Conservation (phyloP, 1,284 basidiomycete species). For the Boletus hoseneyae region DNA sequence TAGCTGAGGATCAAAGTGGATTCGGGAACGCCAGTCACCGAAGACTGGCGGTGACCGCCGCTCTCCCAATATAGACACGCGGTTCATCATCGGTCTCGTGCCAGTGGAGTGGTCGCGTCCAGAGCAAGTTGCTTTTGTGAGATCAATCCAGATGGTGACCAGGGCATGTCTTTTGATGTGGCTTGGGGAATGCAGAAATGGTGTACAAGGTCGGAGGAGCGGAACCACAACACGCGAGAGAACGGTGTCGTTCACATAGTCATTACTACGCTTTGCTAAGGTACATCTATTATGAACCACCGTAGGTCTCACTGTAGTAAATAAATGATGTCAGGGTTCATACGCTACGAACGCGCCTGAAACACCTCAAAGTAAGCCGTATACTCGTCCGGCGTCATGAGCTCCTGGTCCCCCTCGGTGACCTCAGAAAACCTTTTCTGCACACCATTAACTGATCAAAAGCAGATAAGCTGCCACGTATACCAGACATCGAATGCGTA, state of each 20-base stretch:
- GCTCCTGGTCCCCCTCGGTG: constrained; percentile 77
- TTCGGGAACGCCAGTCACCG: constrained; percentile 3
- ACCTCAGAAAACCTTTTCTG: constrained; percentile 67
- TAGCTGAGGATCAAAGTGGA: constrained; percentile 9
- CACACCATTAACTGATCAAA: constrained; percentile 59
- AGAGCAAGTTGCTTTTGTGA: too few relatives aligned
- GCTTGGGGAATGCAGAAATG: too few relatives aligned
- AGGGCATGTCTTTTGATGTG: too few relatives aligned
- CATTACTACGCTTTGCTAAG: constrained; percentile 12
- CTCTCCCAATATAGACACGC: too few relatives aligned
- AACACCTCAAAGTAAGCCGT: constrained; percentile 71
- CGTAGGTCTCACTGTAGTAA: constrained; percentile 7
- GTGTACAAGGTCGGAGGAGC: too few relatives aligned
- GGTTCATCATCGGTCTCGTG: too few relatives aligned
- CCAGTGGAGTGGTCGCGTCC: too few relatives aligned
- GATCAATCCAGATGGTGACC: too few relatives aligned
- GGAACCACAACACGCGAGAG: too few relatives aligned
- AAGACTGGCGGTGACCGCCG: too few relatives aligned
- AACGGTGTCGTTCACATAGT: too few relatives aligned
- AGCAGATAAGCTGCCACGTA: constrained; percentile 1
- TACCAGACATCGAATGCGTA: background rate
- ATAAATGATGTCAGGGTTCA: background rate
- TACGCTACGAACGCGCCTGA: constrained; percentile 36
- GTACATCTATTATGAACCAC: constrained; percentile 19
- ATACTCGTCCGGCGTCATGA: constrained; percentile 84